Conservation (phyloP, 805 yeast species). For the Lachancea cidri region DNA sequence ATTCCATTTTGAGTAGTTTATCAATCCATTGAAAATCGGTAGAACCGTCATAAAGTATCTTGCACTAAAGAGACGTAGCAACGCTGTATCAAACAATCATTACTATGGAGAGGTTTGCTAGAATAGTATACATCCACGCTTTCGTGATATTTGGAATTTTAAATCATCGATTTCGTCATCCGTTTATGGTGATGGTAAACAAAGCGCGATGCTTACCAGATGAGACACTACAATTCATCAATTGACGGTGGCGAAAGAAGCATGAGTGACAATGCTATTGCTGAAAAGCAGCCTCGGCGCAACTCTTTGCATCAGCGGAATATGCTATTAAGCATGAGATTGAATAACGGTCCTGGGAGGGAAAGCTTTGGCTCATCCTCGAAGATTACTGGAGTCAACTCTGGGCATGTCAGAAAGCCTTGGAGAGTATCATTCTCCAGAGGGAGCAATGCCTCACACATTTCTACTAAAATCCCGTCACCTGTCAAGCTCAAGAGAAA, state of each 20-base stretch:
- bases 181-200: not conserved
- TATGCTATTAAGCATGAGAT: slow-evolving; percentile 20
- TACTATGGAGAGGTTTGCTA: too few species aligned
- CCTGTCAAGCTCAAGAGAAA: not conserved
- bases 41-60: too few species aligned
- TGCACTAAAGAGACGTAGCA: too few species aligned
- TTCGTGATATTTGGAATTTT: too few species aligned
- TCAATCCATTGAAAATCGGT: too few species aligned
- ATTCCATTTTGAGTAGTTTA: too few species aligned
- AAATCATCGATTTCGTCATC: not conserved
- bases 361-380: slow-evolving; percentile 5
- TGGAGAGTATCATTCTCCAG: slow-evolving; percentile 7
- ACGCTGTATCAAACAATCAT: too few species aligned
- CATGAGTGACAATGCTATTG: slow-evolving; percentile 5
- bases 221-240: too few species aligned
- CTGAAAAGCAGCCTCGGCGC: slow-evolving; percentile 14
- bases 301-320: slow-evolving; percentile 23
- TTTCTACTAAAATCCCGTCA: not conserved
- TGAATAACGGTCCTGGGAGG: slow-evolving; percentile 14
- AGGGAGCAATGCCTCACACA: not conserved
- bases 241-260: not conserved
- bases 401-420: not conserved
- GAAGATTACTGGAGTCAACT: not conserved
- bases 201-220: not conserved
- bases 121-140: too few species aligned